Evolutionary conservation across 2,329 filamentous ascomycete genomes (phyloP).

Genomic region (Byssochlamys sp.): DNA sequence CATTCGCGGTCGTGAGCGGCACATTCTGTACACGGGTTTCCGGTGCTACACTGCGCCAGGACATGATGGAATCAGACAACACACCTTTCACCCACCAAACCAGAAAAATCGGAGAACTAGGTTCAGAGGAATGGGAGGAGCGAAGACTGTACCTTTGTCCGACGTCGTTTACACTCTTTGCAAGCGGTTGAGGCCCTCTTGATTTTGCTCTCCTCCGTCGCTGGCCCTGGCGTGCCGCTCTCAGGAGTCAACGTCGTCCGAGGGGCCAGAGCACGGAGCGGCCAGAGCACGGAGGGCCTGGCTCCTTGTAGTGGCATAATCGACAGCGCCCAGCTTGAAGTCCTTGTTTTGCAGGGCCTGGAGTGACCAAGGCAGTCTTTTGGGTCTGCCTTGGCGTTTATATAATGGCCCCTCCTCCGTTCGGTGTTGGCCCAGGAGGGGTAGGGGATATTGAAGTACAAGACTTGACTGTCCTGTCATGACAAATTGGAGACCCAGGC

Average conservation of each 20-base stretch:
- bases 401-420: not conserved
- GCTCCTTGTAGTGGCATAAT: conserved; percentile 20
- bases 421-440: not conserved
- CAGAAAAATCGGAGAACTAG: not conserved
- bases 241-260: conserved; percentile 11
- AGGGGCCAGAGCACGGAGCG: conserved; percentile 24
- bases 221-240: conserved; percentile 7
- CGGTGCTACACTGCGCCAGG: conserved; percentile 20
- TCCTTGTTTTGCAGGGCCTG: not conserved
- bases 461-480: not conserved
- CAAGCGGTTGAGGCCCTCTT: conserved; percentile 30
- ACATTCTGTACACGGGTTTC: conserved; percentile 26
- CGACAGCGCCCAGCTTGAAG: not conserved
- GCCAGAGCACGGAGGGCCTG: conserved; percentile 22
- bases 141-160: conserved; percentile 24
- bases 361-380: not conserved
- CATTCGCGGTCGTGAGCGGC: conserved; percentile 23
- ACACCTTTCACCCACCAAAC: not conserved
- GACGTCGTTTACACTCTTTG: conserved; percentile 27
- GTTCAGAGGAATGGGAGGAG: not conserved
- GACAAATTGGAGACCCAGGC: not conserved
- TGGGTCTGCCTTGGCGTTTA: not conserved
- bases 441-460: not conserved
- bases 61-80: conserved; percentile 1
- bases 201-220: conserved; percentile 22